Conservation (phyloP, 2,329 filamentous ascomycete species). For the Rachicladosporium sp. region DNA sequence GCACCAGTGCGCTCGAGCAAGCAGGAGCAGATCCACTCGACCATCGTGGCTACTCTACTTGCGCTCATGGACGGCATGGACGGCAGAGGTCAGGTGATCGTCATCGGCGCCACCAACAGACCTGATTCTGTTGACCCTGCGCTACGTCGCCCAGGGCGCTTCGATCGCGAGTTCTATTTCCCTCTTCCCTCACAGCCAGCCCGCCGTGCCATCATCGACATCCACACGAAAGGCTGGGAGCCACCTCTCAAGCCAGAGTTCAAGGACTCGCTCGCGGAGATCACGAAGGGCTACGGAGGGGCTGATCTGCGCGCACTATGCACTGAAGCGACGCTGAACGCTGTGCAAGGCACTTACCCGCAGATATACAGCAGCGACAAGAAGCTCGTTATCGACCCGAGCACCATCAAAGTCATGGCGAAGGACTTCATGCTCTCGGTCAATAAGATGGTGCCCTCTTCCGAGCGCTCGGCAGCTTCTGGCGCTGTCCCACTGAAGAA, state of each 20-base stretch:
- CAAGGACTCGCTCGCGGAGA: conserved; percentile 70
- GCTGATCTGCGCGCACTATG: conserved; percentile 88
- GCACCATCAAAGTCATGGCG: conserved; percentile 72
- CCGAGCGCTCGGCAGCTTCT: conserved; percentile 76
- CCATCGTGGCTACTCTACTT: conserved; percentile 91
- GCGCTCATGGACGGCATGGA: conserved; percentile 99
- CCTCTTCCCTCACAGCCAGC: conserved; percentile 73
- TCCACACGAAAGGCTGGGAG: conserved; percentile 91
- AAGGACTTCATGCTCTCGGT: conserved; percentile 96
- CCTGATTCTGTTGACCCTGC: conserved; percentile 94
- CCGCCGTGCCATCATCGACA: conserved; percentile 78
- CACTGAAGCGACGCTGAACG: conserved; percentile 90
- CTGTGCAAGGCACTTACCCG: conserved; percentile 88
- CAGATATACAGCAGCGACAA: conserved; percentile 88
- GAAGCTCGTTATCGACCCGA: conserved; percentile 78
- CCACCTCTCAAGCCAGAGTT: conserved; percentile 60
- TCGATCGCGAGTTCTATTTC: conserved; percentile 97
- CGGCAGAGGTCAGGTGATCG: conserved; percentile 92
- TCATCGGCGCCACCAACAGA: conserved; percentile 96
- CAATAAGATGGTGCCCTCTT: conserved; percentile 92
- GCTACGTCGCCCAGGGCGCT: conserved; percentile 83
- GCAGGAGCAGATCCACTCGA: conserved; percentile 96
- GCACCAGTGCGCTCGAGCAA: conserved; percentile 94
- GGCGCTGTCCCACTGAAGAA: conserved; percentile 71
- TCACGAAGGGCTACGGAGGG: conserved; percentile 94